Percentiles rank a stretch among this genome's conserved stretches.
These are phyloP conservation scores for Hericium erinaceus DNA, from an alignment of 768 basidiomycete species.

Conservation along the genomic window DNA sequence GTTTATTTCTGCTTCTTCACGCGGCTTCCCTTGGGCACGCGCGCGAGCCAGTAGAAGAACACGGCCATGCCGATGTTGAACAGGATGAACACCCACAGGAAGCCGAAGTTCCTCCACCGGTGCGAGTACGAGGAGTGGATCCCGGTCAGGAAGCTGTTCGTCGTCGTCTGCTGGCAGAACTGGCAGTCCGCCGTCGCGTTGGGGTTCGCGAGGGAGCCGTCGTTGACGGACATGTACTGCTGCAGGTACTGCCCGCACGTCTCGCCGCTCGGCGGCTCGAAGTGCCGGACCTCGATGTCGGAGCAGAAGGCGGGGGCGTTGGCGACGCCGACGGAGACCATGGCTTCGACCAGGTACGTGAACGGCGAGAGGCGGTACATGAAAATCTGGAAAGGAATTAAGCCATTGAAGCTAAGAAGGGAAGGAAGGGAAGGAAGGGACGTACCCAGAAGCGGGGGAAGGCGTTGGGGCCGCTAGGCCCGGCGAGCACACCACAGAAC, in stretches of 20 bases:
- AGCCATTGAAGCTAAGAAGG: background rate
- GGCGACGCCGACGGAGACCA: conserved; percentile 42
- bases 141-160: conserved; percentile 46
- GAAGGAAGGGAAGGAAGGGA: background rate
- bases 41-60: background rate
- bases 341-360: conserved; percentile 40
- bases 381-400: conserved; percentile 31
- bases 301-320: conserved; percentile 44
- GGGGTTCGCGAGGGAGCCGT: conserved; percentile 41
- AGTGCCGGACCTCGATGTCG: conserved; percentile 44
- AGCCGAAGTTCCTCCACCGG: conserved; percentile 39
- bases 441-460: conserved; percentile 32
- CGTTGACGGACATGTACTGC: conserved; percentile 29
- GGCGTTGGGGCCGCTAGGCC: background rate
- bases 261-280: conserved; percentile 37
- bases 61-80: conserved; percentile 30
- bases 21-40: background rate
- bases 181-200: conserved; percentile 30
- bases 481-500: background rate
- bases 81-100: conserved; percentile 29
- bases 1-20: background rate
- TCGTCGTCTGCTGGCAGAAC: conserved; percentile 47
- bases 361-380: conserved; percentile 51
- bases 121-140: conserved; percentile 57
- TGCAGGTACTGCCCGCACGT: conserved; percentile 39